A percentile compares a stretch with the other conserved stretches of the same genome.
Conservation (phyloP, 2,329 filamentous ascomycete species). For the Xenoacremonium recifei region DNA sequence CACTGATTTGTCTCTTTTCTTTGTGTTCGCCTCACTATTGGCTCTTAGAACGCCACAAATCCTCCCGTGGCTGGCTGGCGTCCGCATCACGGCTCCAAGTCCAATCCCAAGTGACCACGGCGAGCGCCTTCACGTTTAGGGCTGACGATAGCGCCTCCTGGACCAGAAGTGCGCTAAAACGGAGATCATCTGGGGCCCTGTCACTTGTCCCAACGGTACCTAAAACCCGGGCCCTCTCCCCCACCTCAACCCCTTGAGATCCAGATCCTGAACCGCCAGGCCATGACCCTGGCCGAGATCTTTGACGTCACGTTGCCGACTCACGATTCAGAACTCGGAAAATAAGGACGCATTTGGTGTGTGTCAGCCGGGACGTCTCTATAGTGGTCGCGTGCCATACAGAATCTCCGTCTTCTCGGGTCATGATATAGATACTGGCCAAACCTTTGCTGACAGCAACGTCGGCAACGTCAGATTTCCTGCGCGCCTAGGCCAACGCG, state of each 20-base stretch:
- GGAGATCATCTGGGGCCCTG: background rate
- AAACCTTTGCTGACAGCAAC: background rate
- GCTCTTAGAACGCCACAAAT: too few relatives aligned
- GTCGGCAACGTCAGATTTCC: background rate
- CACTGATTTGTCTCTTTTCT: too few relatives aligned
- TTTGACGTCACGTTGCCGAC: background rate
- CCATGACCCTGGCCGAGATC: background rate
- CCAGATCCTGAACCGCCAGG: too few relatives aligned
- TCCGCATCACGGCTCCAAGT: too few relatives aligned
- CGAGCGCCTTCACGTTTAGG: too few relatives aligned
- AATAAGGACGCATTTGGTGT: background rate
- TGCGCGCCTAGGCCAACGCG: constrained; percentile 6
- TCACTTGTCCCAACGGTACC: background rate
- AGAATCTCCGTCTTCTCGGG: background rate
- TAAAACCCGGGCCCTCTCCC: background rate
- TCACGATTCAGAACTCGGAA: background rate
- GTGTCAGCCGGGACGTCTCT: background rate
- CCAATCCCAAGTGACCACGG: too few relatives aligned
- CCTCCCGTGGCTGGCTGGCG: too few relatives aligned
- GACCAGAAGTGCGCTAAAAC: background rate
- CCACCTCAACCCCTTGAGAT: background rate
- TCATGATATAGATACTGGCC: background rate
- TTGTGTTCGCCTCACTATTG: too few relatives aligned
- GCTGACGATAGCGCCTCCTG: background rate
- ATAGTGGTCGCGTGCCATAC: background rate